Conservation (phyloP, 352 stramenopile genomes). For the Plasmopara viticola region DNA sequence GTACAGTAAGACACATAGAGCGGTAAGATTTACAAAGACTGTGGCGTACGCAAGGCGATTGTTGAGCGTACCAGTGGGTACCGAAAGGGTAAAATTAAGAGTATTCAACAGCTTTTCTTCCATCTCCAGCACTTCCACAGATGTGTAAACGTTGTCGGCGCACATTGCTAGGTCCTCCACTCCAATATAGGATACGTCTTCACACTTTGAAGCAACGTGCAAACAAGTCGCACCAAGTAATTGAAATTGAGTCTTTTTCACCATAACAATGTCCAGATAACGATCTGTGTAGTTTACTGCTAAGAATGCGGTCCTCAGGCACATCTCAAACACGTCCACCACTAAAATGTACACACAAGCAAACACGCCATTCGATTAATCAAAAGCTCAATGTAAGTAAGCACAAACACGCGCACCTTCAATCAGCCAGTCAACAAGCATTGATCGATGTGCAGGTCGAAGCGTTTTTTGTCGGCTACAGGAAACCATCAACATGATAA, state of each 20-base stretch:
- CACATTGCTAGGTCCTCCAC: conserved; percentile 89
- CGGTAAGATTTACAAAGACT: conserved; percentile 2
- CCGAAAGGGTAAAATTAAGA: conserved; percentile 87
- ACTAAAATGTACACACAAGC: conserved; percentile 31
- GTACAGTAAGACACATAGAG: conserved; percentile 1
- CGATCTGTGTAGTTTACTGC: conserved; percentile 89
- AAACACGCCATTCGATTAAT: neutral
- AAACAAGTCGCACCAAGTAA: conserved; percentile 86
- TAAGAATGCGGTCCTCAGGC: conserved; percentile 81
- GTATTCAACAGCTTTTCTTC: conserved; percentile 89
- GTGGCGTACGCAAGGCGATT: neutral
- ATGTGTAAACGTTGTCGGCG: conserved; percentile 88
- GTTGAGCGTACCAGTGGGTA: conserved; percentile 66
- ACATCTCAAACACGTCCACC: conserved; percentile 91
- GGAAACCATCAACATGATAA: conserved; percentile 5
- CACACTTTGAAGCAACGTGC: conserved; percentile 87
- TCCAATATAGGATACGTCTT: conserved; percentile 90
- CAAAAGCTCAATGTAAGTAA: neutral
- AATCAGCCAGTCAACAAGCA: conserved; percentile 91
- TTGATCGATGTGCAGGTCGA: conserved; percentile 77
- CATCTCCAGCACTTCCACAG: conserved; percentile 86
- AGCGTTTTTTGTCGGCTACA: conserved; percentile 74
- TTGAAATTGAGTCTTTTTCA: conserved; percentile 87
- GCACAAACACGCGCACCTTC: conserved; percentile 48
- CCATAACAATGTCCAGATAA: conserved; percentile 84